These are phyloP conservation scores for Voacanga thouarsii DNA, from an alignment of 257 asterid species.

Conservation along the genomic window DNA sequence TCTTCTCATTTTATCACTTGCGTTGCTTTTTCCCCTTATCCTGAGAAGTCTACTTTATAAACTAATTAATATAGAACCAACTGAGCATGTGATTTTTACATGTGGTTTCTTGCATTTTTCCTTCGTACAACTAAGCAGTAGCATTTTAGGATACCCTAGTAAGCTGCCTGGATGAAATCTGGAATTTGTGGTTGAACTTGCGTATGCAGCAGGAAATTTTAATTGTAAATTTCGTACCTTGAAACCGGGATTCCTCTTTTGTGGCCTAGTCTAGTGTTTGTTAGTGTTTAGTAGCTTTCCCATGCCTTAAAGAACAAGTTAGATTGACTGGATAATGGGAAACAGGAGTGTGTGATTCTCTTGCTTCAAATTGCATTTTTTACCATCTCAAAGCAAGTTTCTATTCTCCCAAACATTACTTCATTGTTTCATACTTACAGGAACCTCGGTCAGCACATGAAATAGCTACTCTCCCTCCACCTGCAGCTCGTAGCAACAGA, in stretches of 20 bases:
- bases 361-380: not conserved
- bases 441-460: conserved; percentile 63
- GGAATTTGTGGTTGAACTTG: not conserved
- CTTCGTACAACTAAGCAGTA: not conserved
- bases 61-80: not conserved
- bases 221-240: not conserved
- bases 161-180: not conserved
- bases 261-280: not conserved
- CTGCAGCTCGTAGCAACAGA: conserved; percentile 28
- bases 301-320: not conserved
- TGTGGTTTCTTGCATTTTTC: not conserved
- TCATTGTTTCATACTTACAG: conserved; percentile 31
- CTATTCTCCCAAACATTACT: not conserved
- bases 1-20: not conserved
- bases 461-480: conserved; percentile 41
- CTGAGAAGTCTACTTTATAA: not conserved
- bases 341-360: not conserved
- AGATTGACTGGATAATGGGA: not conserved
- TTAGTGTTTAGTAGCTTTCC: not conserved
- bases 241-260: not conserved
- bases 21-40: not conserved
- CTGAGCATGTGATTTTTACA: not conserved
- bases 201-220: not conserved
- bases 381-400: not conserved
- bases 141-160: not conserved